These are phyloP conservation scores for Aspergillus melleus DNA, from an alignment of 2,329 filamentous ascomycete species.

Conservation along the genomic window DNA sequence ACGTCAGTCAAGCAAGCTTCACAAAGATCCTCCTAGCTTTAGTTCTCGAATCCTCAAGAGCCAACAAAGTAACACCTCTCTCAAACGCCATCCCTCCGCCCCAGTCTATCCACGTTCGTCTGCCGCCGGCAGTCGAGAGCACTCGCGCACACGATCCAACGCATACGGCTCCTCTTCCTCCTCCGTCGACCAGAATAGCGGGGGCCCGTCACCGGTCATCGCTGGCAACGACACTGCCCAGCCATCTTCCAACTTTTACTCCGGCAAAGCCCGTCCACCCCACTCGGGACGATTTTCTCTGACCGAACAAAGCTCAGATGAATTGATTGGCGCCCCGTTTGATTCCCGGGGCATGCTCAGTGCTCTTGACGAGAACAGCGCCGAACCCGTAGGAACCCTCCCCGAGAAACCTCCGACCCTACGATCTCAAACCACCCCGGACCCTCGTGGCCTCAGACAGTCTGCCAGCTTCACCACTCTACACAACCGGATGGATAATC, in stretches of 20 bases:
- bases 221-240: slow-evolving; percentile 32
- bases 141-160: slow-evolving; percentile 47
- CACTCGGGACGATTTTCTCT: slow-evolving; percentile 38
- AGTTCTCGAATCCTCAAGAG: slow-evolving; percentile 43
- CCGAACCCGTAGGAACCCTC: slow-evolving; percentile 33
- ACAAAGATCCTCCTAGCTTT: slow-evolving; percentile 47
- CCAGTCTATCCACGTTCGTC: slow-evolving; percentile 47
- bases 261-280: slow-evolving; percentile 33
- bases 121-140: slow-evolving; percentile 40
- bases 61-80: slow-evolving; percentile 44
- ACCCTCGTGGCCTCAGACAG: slow-evolving; percentile 62
- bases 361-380: slow-evolving; percentile 42
- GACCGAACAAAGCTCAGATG: slow-evolving; percentile 44
- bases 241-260: slow-evolving; percentile 25
- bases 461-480: slow-evolving; percentile 65
- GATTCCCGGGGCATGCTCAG: slow-evolving; percentile 47
- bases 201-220: slow-evolving; percentile 41
- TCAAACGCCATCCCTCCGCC: slow-evolving; percentile 50
- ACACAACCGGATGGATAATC: slow-evolving; percentile 53
- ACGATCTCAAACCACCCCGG: slow-evolving; percentile 54
- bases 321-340: slow-evolving; percentile 46
- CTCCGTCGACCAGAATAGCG: slow-evolving; percentile 47
- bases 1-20: slow-evolving; percentile 44
- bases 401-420: slow-evolving; percentile 46
- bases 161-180: slow-evolving; percentile 50